phyloP scores from a whole-genome alignment of 257 asterid species.

The Capsicum baccatum region DNA sequence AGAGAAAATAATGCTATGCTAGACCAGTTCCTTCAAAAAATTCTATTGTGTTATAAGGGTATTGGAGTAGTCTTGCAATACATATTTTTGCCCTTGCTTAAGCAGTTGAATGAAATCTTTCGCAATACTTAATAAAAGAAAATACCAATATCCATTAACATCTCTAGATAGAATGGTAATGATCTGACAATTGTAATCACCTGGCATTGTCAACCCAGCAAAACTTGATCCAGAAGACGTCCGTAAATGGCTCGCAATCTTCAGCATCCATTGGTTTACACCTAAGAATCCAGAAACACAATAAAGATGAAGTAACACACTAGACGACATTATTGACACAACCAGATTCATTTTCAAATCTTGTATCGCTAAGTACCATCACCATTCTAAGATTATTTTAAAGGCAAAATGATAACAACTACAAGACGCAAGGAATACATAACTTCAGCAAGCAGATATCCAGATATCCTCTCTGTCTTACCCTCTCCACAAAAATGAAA shows the following conservation, averaged over 20 bases:
- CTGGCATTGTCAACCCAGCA: constrained; percentile 73
- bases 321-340: constrained; percentile 10
- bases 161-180: background rate
- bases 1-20: background rate
- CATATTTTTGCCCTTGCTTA: background rate
- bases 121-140: background rate
- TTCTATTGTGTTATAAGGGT: background rate
- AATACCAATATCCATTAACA: constrained; percentile 4
- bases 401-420: background rate
- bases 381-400: background rate
- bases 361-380: background rate
- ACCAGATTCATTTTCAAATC: background rate
- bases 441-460: background rate
- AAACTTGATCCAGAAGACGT: constrained; percentile 89
- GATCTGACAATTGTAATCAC: constrained; percentile 38
- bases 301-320: background rate
- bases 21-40: background rate
- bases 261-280: constrained; percentile 96
- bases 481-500: background rate
- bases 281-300: constrained; percentile 41
- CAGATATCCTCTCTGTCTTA: background rate
- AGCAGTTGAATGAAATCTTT: background rate
- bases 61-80: background rate
- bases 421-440: background rate
- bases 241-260: constrained; percentile 82